Conservation (phyloP, 2,329 filamentous ascomycete genomes). For the Eutypa lata region DNA sequence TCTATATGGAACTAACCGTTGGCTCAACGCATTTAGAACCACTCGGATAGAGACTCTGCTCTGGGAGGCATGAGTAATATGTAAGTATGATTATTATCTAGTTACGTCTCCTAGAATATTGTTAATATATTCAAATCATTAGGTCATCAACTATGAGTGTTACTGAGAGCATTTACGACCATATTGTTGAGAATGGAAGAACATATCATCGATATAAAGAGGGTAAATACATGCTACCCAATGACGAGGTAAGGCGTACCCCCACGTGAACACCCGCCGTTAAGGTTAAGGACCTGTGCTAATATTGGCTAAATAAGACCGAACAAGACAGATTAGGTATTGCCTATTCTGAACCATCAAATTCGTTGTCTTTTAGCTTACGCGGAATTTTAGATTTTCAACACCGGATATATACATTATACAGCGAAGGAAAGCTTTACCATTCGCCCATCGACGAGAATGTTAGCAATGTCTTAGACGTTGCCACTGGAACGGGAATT, state of each 20-base stretch:
- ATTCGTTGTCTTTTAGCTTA: neutral
- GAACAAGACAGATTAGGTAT: slow-evolving; percentile 21
- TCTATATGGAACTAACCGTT: neutral
- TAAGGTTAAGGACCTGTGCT: neutral
- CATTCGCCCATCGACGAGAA: slow-evolving; percentile 14
- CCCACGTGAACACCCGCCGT: neutral
- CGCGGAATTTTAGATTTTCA: slow-evolving; percentile 17
- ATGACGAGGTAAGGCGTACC: slow-evolving; percentile 16
- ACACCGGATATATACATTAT: slow-evolving; percentile 19
- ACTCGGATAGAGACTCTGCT: slow-evolving; percentile 20
- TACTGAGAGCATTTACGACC: slow-evolving; percentile 18
- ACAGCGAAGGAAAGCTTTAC: slow-evolving; percentile 18
- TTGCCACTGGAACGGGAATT: slow-evolving; percentile 19
- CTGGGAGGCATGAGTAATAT: slow-evolving; percentile 18
- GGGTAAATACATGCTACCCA: slow-evolving; percentile 24
- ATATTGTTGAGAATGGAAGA: slow-evolving; percentile 20
- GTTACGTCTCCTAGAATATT: neutral
- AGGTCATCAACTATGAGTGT: slow-evolving; percentile 21
- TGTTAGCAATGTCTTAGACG: slow-evolving; percentile 11
- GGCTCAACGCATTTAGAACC: slow-evolving; percentile 5
- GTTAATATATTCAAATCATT: slow-evolving; percentile 1
- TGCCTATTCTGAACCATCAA: neutral
- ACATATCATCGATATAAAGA: slow-evolving; percentile 24
- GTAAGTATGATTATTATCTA: slow-evolving; percentile 10
- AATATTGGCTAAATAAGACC: slow-evolving; percentile 3